Conservation (phyloP, 768 basidiomycete genomes). For the Phaffia tasmanica region DNA sequence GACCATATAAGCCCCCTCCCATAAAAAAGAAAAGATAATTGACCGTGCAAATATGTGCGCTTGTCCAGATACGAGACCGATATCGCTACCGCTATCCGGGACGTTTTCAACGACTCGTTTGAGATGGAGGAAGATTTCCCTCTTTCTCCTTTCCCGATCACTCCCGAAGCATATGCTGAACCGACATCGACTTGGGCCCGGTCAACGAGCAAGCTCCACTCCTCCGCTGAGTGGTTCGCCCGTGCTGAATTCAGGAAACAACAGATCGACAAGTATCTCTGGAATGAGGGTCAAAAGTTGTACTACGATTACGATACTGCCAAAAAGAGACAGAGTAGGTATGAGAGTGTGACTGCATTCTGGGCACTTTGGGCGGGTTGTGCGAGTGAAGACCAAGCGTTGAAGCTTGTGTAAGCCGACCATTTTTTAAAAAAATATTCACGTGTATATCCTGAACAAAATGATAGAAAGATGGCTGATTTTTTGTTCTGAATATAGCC, state of each 20-base stretch:
- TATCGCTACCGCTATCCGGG: slow-evolving; percentile 92
- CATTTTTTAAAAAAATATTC: not conserved
- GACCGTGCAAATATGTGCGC: not conserved
- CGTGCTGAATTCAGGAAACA: slow-evolving; percentile 72
- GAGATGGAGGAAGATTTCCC: slow-evolving; percentile 87
- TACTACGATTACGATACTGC: slow-evolving; percentile 96
- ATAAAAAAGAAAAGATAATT: not conserved
- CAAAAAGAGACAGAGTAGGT: slow-evolving; percentile 78
- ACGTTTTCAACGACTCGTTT: slow-evolving; percentile 85
- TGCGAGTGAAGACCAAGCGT: slow-evolving; percentile 88
- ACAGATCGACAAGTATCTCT: slow-evolving; percentile 83
- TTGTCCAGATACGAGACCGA: slow-evolving; percentile 67
- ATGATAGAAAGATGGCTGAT: too few relatives aligned
- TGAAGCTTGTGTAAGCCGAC: slow-evolving; percentile 72
- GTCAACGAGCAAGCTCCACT: slow-evolving; percentile 45
- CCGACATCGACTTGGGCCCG: slow-evolving; percentile 34
- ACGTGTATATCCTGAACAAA: too few relatives aligned
- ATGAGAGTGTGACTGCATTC: slow-evolving; percentile 92
- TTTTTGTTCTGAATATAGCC: slow-evolving; percentile 42
- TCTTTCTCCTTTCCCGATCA: slow-evolving; percentile 73
- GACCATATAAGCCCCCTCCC: not conserved
- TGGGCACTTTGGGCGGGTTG: slow-evolving; percentile 98
- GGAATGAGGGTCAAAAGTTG: slow-evolving; percentile 88
- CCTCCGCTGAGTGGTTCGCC: slow-evolving; percentile 82
- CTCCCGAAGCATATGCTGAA: slow-evolving; percentile 46